A percentile compares a stretch with the other conserved stretches of the same genome.
phyloP scores from a whole-genome alignment of 2,329 filamentous ascomycete species.

The Alternaria panax region DNA sequence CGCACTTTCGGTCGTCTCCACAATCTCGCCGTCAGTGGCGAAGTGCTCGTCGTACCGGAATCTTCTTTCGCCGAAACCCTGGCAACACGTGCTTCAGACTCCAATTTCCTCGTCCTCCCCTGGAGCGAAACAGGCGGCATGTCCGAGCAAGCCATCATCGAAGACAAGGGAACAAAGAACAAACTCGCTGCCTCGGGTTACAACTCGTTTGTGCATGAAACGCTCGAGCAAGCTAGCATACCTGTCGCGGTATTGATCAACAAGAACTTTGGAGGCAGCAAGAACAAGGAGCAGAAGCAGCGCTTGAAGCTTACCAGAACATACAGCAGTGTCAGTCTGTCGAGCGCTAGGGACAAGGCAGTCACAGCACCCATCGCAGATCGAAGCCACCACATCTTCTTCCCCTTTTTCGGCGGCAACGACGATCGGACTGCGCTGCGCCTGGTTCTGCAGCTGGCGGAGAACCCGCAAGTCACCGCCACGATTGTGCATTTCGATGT shows the following conservation, averaged over 20 bases:
- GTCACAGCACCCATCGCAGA: constrained; percentile 65
- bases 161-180: constrained; percentile 60
- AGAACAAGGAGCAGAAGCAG: constrained; percentile 39
- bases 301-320: constrained; percentile 33
- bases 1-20: constrained; percentile 85
- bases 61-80: constrained; percentile 81
- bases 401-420: constrained; percentile 83
- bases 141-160: constrained; percentile 66
- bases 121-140: constrained; percentile 87
- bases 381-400: constrained; percentile 81
- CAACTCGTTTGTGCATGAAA: constrained; percentile 73
- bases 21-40: constrained; percentile 81
- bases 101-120: constrained; percentile 79
- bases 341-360: constrained; percentile 65
- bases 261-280: constrained; percentile 66
- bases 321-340: constrained; percentile 52
- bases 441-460: constrained; percentile 83
- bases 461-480: constrained; percentile 78
- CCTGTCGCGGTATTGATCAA: constrained; percentile 83
- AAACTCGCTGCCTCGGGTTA: constrained; percentile 71
- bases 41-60: constrained; percentile 80
- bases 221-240: constrained; percentile 69
- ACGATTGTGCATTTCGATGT: constrained; percentile 71
- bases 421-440: constrained; percentile 83
- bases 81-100: constrained; percentile 64